Evolutionary conservation across 805 yeast genomes (phyloP), one percentile per base, ranked within the genome.

Genomic region (Suhomyces sp.): DNA sequence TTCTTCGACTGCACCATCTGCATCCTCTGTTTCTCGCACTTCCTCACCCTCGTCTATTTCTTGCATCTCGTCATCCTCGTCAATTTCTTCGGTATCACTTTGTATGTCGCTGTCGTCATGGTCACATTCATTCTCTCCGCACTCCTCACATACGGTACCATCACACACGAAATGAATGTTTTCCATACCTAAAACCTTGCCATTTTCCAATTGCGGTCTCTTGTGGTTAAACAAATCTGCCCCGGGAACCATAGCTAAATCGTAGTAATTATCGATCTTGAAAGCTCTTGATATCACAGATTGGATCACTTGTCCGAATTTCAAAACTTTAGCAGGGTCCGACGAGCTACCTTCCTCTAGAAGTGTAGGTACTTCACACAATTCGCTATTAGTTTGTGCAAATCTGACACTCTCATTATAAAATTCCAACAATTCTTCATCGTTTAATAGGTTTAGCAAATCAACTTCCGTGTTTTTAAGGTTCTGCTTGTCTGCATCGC

Each of bases 191-290:
- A 56, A 50, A 2, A 61, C 46, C 17, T 53, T 56, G 1, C 46
- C 53, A 4, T 50, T 54, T 5, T 52, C 51, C 5, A 57, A 20
- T 5, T 49, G 33, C 67, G 83, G 77, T 5, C 76, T 65, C 41
- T 71, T 64, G 62, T 91, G 97, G 58, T 92, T 92, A 69, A 91
- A 89, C 33, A 93, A 71, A 68, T 92, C 97, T 0, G 97, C 97
- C 13, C 91, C 89, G 0, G 97, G 97, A 21, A 92, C 96, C 47
- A 93, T 71, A 0, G 88, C 89, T 27, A 85, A 75, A 29, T 84
- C 87, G 59, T 86, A 89, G 63, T 67, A 91, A 47, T 76, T 76
- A 66, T 93, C 98, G 25, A 92, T 81, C 40, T 83, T 84, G 65
- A 93, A 92, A 1, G 92, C 91, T 54, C 97, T 77, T 1, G 94